phyloP scores from a whole-genome alignment of 1,284 basidiomycete species.

The Heliocybe sulcata region DNA sequence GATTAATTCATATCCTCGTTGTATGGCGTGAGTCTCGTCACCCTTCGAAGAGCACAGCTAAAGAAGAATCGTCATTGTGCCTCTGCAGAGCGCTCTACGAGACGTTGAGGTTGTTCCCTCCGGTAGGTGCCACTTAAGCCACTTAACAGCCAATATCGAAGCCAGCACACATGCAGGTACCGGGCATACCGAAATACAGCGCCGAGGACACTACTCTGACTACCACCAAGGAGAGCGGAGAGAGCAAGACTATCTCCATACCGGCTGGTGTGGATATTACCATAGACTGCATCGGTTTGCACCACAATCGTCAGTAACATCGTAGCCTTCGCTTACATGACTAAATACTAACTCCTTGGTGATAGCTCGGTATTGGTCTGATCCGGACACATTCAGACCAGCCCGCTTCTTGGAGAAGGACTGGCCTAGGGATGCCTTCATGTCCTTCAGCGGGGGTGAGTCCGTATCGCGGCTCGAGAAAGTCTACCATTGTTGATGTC shows the following conservation, averaged over 20 bases:
- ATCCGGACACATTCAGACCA: conserved; percentile 32
- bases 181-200: too few relatives aligned
- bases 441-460: conserved; percentile 29
- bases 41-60: too few relatives aligned
- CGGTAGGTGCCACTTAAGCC: too few relatives aligned
- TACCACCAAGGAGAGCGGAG: not conserved
- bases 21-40: too few relatives aligned
- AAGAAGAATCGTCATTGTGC: too few relatives aligned
- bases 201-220: not conserved
- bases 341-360: not conserved
- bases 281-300: conserved; percentile 6
- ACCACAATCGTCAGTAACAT: conserved; percentile 17
- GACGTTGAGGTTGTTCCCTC: too few relatives aligned
- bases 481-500: not conserved
- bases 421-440: conserved; percentile 31
- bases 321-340: not conserved
- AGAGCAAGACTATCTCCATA: not conserved
- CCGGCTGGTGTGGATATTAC: conserved; percentile 2
- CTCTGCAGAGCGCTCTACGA: too few relatives aligned
- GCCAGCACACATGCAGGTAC: too few relatives aligned
- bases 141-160: too few relatives aligned
- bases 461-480: not conserved
- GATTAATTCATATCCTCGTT: too few relatives aligned
- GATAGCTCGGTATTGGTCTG: conserved; percentile 32
- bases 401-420: conserved; percentile 28